Evolutionary conservation across 345 rosid genomes (phyloP).

Genomic region (Brassica rapa): DNA sequence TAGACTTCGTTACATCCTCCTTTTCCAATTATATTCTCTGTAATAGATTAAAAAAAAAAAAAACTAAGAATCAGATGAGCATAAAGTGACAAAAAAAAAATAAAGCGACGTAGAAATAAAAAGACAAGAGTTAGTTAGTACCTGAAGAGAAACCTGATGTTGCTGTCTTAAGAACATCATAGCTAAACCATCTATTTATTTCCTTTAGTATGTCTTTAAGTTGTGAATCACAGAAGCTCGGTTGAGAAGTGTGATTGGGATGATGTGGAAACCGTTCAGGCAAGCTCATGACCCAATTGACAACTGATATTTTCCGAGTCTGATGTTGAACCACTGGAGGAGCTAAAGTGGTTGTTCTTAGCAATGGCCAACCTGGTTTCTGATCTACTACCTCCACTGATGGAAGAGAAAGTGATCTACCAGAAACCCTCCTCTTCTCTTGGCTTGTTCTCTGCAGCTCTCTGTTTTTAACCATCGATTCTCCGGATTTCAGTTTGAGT

Average conservation of each 20-base stretch:
- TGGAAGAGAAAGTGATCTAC: slow-evolving; percentile 48
- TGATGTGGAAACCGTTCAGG: slow-evolving; percentile 61
- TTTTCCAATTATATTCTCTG: slow-evolving; percentile 75
- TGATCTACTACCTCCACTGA: slow-evolving; percentile 50
- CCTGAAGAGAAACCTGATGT: slow-evolving; percentile 79
- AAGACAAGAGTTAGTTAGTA: slow-evolving; percentile 31
- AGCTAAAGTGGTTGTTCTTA: slow-evolving; percentile 48
- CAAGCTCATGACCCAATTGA: slow-evolving; percentile 84
- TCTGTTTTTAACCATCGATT: slow-evolving; percentile 24
- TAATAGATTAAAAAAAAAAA: not conserved
- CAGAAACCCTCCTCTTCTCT: slow-evolving; percentile 37
- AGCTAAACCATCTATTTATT: slow-evolving; percentile 56
- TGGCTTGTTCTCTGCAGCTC: slow-evolving; percentile 11
- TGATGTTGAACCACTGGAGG: slow-evolving; percentile 42
- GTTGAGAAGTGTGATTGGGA: slow-evolving; percentile 27
- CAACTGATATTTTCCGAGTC: slow-evolving; percentile 59
- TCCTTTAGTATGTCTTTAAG: slow-evolving; percentile 45
- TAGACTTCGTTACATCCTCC: slow-evolving; percentile 84
- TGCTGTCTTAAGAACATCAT: slow-evolving; percentile 60
- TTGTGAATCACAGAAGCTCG: slow-evolving; percentile 35
- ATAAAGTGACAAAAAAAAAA: not conserved
- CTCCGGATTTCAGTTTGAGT: slow-evolving; percentile 48
- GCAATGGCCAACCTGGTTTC: slow-evolving; percentile 89
- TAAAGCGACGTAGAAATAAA: not conserved
- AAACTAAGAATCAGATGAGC: slow-evolving; percentile 17